Evolutionary conservation across 495 filamentous ascomycete species (phyloP), one percentile per base, ranked within the genome.

Genomic region (Aspergillus nidulans): DNA sequence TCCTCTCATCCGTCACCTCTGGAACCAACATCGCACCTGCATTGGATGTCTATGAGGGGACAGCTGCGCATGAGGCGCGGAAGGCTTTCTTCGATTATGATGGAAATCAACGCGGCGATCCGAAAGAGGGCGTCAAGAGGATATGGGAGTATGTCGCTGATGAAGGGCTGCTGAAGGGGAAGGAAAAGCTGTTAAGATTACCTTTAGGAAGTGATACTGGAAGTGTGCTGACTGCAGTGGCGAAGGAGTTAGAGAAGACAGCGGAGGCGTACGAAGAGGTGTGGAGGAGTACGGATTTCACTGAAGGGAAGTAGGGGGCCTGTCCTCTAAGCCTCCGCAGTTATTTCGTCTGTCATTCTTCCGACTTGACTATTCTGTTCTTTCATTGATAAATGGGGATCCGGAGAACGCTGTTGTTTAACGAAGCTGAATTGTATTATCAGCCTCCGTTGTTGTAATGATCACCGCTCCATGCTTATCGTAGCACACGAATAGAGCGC

Each of bases 131-230:
- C 1, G 51, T 26, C 3, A 41, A 41, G 8, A 42, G 51, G 25
- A 53, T 53, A 16, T 53, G 51, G 51, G 51, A 53, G 41, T 53
- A 45, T 36, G 39, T 53, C n/a, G 51, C 51, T 30, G 51, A 53
- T 38, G 40, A 44, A 12, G 51, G 51, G 28, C 16, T 44, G 26
- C 24, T 53, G 41, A 53, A 53, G 16, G 51, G 51, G 26, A 53
- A 53, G 24, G 25, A 53, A 25, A 53, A 53, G 38, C 6, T 53
- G 39, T 1, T 18, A 16, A 30, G 40, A 9, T 32, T 53, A 16
- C 51, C 51, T 0, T 16, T 53, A 40, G 51, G 51, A 12, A 53
- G 25, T n/a, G 51, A 53, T 45, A 53, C 51, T 7, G 51, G 51
- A 3, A 20, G 24, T 44, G 20, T 45, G 6, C 8, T 52, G 49